Conservation (phyloP, 139 green algal genomes). For the Chlamydomonas sp. region DNA sequence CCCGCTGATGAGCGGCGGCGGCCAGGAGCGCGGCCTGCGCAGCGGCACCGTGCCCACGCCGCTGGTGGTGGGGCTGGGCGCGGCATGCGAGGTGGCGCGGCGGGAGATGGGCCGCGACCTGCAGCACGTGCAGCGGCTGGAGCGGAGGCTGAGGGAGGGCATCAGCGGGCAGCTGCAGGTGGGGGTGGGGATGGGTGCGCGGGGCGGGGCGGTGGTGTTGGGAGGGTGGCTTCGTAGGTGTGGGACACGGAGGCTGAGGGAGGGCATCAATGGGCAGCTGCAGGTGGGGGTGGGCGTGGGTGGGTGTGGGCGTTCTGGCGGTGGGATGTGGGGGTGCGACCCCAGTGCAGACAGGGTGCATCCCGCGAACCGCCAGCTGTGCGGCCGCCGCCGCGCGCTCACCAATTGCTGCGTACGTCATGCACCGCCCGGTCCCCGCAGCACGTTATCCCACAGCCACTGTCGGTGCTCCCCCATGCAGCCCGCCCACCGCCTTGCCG, state of each 20-base stretch:
- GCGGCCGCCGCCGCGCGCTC: no score
- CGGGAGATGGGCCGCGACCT: constrained; percentile 86
- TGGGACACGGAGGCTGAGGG: constrained; percentile 68
- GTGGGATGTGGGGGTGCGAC: no score
- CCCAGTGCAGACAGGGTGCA: no score
- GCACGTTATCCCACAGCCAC: no score
- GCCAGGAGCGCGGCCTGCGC: constrained; percentile 95
- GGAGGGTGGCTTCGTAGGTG: no score
- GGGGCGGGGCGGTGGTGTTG: constrained; percentile 45
- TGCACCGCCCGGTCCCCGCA: no score
- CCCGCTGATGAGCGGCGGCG: constrained; percentile 94
- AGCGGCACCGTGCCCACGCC: constrained; percentile 88
- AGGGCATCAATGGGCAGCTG: constrained; percentile 82
- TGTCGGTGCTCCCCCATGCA: no score
- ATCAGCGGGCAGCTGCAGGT: constrained; percentile 77
- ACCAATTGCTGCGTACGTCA: no score
- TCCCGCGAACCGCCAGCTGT: no score
- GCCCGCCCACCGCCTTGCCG: no score
- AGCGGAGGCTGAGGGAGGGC: constrained; percentile 82
- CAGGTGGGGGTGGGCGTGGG: constrained; percentile 29
- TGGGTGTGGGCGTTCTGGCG: constrained; percentile 44
- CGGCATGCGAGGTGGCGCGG: constrained; percentile 84
- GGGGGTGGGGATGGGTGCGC: not conserved
- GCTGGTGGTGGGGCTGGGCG: constrained; percentile 92
- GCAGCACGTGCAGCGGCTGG: constrained; percentile 76